Conservation (phyloP, 208 protist species). For the Wallacemonas sp. region DNA sequence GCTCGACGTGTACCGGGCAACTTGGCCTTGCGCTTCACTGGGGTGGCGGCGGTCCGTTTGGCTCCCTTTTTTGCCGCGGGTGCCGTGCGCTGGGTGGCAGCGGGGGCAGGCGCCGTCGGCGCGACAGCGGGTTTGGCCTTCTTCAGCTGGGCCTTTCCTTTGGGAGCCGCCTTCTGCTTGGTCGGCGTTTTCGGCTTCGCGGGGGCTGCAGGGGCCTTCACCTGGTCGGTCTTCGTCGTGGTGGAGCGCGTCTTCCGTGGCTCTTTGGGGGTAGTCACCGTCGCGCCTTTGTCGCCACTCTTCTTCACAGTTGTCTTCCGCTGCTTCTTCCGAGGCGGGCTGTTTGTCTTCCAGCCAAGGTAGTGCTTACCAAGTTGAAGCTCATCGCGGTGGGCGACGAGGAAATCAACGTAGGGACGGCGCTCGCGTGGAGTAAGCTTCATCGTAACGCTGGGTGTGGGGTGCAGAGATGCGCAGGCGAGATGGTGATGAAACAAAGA, state of each 20-base stretch:
- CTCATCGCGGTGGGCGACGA: background rate
- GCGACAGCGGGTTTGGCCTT: background rate
- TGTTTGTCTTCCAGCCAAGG: background rate
- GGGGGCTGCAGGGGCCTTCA: background rate
- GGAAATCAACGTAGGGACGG: constrained; percentile 5
- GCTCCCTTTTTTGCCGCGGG: too few relatives aligned
- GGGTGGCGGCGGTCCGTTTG: background rate
- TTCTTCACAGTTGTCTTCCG: background rate
- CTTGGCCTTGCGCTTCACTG: too few relatives aligned
- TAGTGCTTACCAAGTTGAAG: background rate
- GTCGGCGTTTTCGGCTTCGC: background rate
- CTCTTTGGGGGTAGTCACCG: background rate
- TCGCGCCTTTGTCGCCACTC: background rate
- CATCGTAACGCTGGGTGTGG: background rate
- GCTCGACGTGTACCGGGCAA: too few relatives aligned
- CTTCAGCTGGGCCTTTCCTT: background rate
- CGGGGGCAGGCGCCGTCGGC: background rate
- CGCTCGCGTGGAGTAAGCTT: constrained; percentile 1
- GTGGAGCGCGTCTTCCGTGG: background rate
- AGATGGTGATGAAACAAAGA: background rate
- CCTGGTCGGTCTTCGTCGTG: too few relatives aligned
- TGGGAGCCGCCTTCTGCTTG: too few relatives aligned
- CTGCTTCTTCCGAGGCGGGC: background rate
- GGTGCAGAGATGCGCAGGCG: background rate
- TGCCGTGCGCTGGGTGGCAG: too few relatives aligned